Conservation (phyloP, 106 monocot genomes). For the Dioscorea alata region DNA sequence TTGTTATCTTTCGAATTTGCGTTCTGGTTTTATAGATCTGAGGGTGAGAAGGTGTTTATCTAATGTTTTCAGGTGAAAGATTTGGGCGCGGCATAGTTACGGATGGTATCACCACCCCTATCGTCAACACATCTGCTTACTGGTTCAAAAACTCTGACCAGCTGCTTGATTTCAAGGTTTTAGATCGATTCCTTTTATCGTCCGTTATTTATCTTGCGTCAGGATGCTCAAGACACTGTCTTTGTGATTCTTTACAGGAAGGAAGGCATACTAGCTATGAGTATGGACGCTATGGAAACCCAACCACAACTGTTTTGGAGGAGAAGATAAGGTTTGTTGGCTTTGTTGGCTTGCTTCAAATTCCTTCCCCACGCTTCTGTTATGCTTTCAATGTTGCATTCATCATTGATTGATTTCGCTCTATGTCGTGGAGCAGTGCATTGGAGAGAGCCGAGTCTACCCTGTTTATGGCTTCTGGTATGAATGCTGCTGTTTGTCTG, state of each 20-base stretch:
- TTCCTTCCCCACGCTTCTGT: no score
- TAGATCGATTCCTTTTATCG: no score
- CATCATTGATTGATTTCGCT: background rate
- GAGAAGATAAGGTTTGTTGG: slow-evolving; percentile 79
- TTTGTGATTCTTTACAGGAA: slow-evolving; percentile 41
- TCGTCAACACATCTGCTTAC: slow-evolving; percentile 90
- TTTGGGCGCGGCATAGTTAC: slow-evolving; percentile 60
- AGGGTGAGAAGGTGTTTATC: no score
- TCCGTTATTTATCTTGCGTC: no score
- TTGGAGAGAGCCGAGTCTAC: slow-evolving; percentile 91
- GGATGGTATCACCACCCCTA: slow-evolving; percentile 86
- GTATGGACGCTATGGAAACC: slow-evolving; percentile 97
- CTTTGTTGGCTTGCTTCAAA: slow-evolving; percentile 10
- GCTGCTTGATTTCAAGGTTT: slow-evolving; percentile 90
- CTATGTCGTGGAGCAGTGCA: slow-evolving; percentile 36
- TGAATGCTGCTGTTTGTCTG: slow-evolving; percentile 75
- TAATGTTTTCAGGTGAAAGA: slow-evolving; percentile 61
- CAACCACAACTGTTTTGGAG: slow-evolving; percentile 82
- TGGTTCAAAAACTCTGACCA: slow-evolving; percentile 84
- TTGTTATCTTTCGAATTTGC: no score
- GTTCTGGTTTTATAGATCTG: no score
- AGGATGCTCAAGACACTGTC: background rate
- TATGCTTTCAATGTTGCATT: background rate
- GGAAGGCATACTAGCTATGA: slow-evolving; percentile 85
- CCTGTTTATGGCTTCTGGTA: slow-evolving; percentile 85